These are phyloP conservation scores for Eimeria sp. DNA, from an alignment of 169 alveolate genomes.

Conservation along the genomic window DNA sequence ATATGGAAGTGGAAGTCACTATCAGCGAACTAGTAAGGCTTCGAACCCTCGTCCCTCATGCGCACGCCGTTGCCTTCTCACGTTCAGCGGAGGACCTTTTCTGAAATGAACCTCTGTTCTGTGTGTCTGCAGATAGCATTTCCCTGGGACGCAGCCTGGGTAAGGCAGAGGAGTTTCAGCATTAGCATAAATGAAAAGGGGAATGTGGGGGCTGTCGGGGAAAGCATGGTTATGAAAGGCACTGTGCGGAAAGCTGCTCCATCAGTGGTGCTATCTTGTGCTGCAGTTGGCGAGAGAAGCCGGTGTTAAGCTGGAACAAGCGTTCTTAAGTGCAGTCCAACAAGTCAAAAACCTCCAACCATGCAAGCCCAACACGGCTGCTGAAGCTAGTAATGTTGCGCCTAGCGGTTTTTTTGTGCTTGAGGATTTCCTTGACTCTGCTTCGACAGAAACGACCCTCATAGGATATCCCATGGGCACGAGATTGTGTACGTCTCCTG, in stretches of 20 bases:
- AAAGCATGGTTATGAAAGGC: background rate
- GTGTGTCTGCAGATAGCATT: background rate
- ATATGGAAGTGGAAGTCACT: background rate
- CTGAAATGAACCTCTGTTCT: background rate
- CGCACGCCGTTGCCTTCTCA: background rate
- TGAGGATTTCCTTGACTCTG: background rate
- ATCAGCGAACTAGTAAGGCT: constrained; percentile 5
- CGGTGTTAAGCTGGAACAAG: background rate
- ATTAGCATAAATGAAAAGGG: background rate
- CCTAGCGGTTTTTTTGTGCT: background rate
- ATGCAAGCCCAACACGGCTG: background rate
- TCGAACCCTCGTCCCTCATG: background rate
- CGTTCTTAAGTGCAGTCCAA: background rate
- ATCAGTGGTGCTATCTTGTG: background rate
- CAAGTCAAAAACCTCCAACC: background rate
- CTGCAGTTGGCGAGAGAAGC: background rate
- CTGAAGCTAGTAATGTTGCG: background rate
- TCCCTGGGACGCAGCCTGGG: background rate
- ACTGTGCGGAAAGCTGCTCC: background rate
- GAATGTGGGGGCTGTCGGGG: background rate
- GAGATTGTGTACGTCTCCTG: background rate
- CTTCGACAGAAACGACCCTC: background rate
- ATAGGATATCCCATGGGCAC: background rate
- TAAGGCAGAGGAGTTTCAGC: background rate
- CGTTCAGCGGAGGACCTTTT: background rate